Base-by-base conservation (phyloP, 1,139 yeast species). In the Nakaseomyces kungkrabaensis region DNA sequence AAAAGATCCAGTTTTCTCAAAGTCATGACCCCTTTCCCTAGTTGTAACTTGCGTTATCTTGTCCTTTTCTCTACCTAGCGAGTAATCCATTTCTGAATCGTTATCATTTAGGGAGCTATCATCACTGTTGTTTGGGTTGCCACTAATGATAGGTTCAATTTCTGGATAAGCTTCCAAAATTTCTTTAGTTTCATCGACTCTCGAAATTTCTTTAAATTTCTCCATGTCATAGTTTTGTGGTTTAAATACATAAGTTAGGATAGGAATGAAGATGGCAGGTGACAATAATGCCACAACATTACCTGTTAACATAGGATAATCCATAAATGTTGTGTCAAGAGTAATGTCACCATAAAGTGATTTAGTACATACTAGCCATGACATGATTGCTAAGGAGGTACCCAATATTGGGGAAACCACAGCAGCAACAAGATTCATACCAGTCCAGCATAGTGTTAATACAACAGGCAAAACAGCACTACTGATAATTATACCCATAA, bases 401-500 rank as follows among this genome's bases (percentile, higher is more conserved):
- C 86, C 82, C 48, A 81, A 63, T 11, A 82, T 77, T 45, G 89
- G 87, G 4, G 86, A 75, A 41, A 68, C 69, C 29, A 76, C 72
- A 22, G 81, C 85, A 36, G 88, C 85, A 49, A 77, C 64, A 47
- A 68, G 67, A 62, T 85, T 85, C 68, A 82, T 88, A 48, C 76
- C 78, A 34, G 68, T 72, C 72, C 92, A 85, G 58, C 86, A 76
- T 50, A 89, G 69, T 0, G 95, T 81, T 57, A 84, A 68, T 3
- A 84, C 78, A 24, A 86, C 78, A 5, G 96, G 95, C 46, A 86
- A 67, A 5, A 89, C 96, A 26, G 90, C 95, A 51, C 94, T 81
- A 27, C 94, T 85, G 57, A 89, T 86, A 48, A 89, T 81, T 50
- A 86, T 78, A 48, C 95, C 96, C 89, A 88, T 87, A 55, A 89